Evolutionary conservation across 345 rosid species (phyloP).

Genomic region (Lumnitzera racemosa): DNA sequence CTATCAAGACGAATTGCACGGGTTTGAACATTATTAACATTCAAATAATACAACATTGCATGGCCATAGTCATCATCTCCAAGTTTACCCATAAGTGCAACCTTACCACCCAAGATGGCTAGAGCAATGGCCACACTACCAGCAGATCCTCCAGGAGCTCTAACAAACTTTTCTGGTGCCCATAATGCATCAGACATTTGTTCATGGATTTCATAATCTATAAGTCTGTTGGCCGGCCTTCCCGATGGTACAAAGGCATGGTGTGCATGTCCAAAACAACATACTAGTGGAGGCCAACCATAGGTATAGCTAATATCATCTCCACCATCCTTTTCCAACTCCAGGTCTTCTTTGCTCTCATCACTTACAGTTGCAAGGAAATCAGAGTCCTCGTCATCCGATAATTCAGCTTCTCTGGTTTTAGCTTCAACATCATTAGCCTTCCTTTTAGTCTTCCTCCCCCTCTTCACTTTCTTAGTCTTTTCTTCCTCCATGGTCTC

Average conservation of each 20-base stretch:
- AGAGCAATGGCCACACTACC: constrained; percentile 82
- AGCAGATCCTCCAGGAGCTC: constrained; percentile 86
- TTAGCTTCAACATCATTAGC: constrained; percentile 16
- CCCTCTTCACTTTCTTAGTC: constrained; percentile 45
- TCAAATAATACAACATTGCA: constrained; percentile 67
- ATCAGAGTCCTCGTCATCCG: constrained; percentile 29
- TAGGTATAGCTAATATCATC: constrained; percentile 66
- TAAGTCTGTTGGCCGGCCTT: constrained; percentile 72
- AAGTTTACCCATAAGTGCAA: constrained; percentile 87
- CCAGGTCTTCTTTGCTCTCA: constrained; percentile 56
- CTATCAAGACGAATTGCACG: constrained; percentile 59
- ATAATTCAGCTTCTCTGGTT: constrained; percentile 38
- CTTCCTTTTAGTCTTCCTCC: constrained; percentile 12
- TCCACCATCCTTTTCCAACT: constrained; percentile 42
- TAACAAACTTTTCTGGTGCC: constrained; percentile 59
- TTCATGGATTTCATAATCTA: constrained; percentile 62
- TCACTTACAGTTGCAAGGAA: constrained; percentile 27
- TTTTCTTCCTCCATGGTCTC: constrained; percentile 33
- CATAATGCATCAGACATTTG: constrained; percentile 61
- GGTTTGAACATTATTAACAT: constrained; percentile 67
- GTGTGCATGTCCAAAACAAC: constrained; percentile 90
- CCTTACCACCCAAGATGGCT: constrained; percentile 78
- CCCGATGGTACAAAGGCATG: constrained; percentile 87
- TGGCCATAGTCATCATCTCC: constrained; percentile 82
- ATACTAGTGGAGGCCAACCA: constrained; percentile 95